Percentiles rank a stretch among this genome's conserved stretches.
Evolutionary conservation across 495 filamentous ascomycete species (phyloP).

Genomic region (Annulohypoxylon moriforme): DNA sequence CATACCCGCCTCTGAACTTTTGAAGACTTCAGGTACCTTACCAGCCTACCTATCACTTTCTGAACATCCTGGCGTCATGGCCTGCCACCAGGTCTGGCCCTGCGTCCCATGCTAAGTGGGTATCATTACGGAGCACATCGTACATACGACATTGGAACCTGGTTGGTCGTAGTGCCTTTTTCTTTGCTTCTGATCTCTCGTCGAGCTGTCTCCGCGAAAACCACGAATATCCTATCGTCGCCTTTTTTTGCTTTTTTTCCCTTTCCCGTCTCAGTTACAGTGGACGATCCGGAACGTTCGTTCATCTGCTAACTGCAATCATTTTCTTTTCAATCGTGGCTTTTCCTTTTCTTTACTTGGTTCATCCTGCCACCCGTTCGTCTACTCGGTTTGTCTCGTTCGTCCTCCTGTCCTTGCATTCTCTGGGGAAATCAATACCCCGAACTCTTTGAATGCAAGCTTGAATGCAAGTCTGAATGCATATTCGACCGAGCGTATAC

Average conservation of each 20-base stretch:
- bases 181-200: slow-evolving; percentile 40
- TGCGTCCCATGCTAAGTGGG: slow-evolving; percentile 38
- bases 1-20: slow-evolving; percentile 13
- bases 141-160: slow-evolving; percentile 42
- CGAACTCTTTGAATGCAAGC: not conserved
- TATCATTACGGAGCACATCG: slow-evolving; percentile 37
- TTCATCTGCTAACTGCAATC: slow-evolving; percentile 9
- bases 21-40: slow-evolving; percentile 5
- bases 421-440: slow-evolving; percentile 34
- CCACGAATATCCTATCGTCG: slow-evolving; percentile 24
- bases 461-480: slow-evolving; percentile 21
- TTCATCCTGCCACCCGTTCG: slow-evolving; percentile 14
- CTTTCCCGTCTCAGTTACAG: slow-evolving; percentile 29
- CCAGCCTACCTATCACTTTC: slow-evolving; percentile 29
- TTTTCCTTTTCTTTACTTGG: slow-evolving; percentile 28
- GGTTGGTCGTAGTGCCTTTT: slow-evolving; percentile 38
- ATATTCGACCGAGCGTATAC: slow-evolving; percentile 33
- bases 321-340: slow-evolving; percentile 20
- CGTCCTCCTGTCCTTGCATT: slow-evolving; percentile 28
- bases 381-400: slow-evolving; percentile 17
- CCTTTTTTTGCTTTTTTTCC: slow-evolving; percentile 28
- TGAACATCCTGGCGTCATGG: slow-evolving; percentile 36
- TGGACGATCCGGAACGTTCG: slow-evolving; percentile 31
- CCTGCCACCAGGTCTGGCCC: slow-evolving; percentile 42
- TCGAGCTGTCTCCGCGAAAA: slow-evolving; percentile 17